Evolutionary conservation across 306 rosid genomes (phyloP), one percentile per base, ranked within the genome.

Genomic region (Cyamopsis tetragonoloba): DNA sequence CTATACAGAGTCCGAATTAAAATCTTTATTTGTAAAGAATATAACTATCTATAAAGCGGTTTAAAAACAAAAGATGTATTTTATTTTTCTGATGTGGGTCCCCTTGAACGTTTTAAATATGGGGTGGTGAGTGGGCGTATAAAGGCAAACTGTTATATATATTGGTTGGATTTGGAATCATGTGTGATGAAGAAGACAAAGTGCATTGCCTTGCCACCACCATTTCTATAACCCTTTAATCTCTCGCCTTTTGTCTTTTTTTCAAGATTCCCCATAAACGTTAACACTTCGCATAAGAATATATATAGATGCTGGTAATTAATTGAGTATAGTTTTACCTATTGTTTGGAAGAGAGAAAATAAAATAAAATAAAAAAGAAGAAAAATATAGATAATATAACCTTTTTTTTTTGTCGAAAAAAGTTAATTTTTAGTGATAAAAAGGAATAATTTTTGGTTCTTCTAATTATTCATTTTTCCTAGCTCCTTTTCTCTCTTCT

Each of bases 251-350:
- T 73, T 68, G n/a, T 62, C 50, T 34, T 12, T 35, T 69, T 79
- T 80, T 70, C 84, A 74, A 80, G 77, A 80, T 80, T 74, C 84
- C 31, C 80, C 84, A 80, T 70, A 48, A 70, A 61, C 84, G 75
- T 70, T 42, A 70, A 61, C 80, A 47, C 47, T 54, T 43, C 5
- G 80, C 77, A 74, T 63, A 56, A 74, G 80, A 79, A 73, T 79
- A 68, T 66, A n/a, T 78, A n/a, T n/a, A n/a, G n/a, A n/a, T n/a
- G n/a, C 1, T 39, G 68, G 56, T 30, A 77, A 50, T 70, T 48
- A 38, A 34, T 46, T 43, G 6, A 28, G 18, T 41, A 76, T n/a
- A n/a, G n/a, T n/a, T n/a, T n/a, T n/a, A n/a, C n/a, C n/a, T n/a
- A n/a, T n/a, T n/a, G n/a, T n/a, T n/a, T n/a, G n/a, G n/a, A n/a